Evolutionary conservation across 805 yeast species (phyloP), one percentile per base, ranked within the genome.

Genomic region (Wickerhamomyces pijperi): DNA sequence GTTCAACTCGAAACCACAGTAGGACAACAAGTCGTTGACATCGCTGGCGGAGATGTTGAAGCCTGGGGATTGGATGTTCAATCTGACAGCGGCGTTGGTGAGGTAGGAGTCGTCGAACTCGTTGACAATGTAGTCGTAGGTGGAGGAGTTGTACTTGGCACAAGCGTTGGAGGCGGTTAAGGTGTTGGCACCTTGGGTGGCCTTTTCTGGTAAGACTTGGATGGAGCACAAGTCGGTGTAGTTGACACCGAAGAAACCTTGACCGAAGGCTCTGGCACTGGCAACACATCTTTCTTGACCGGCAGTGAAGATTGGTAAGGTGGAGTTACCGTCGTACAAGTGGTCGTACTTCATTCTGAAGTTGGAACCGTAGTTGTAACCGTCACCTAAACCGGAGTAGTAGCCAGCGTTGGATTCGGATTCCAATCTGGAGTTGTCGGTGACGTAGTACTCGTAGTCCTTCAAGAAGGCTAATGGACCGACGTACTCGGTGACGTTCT

Each of bases 1-100:
- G 40, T 82, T 82, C 35, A 82, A 59, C 58, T 84, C 94, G 54
- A 68, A 84, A 3, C 84, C 87, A 60, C 94, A 83, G 60, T 76
- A 68, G 12, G 67, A 63, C 49, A 80, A 76, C 45, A 83, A 50
- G 19, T 56, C 58, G 34, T 55, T 58, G 19, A 77, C 70, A 49
- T 84, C 90, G 29, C 55, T 50, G 2, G 64, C 51, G 3, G 77
- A 68, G 39, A 82, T 46, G 46, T 74, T 61, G 46, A 64, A 61
- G 3, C 76, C 80, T 3, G 75, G 74, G 39, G 82, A 74, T 37
- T 68, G 63, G 35, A 55, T 54, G 49, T 71, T 71, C 37, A 82
- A 60, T 49, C 94, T 68, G n/a, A 55, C 55, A 6, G 78, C 70
- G 21, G 84, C 83, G 17, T 56, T 61, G 6, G 56, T 48, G 46